Base-by-base conservation (phyloP, 352 stramenopile species). In the Globisporangium solare region DNA sequence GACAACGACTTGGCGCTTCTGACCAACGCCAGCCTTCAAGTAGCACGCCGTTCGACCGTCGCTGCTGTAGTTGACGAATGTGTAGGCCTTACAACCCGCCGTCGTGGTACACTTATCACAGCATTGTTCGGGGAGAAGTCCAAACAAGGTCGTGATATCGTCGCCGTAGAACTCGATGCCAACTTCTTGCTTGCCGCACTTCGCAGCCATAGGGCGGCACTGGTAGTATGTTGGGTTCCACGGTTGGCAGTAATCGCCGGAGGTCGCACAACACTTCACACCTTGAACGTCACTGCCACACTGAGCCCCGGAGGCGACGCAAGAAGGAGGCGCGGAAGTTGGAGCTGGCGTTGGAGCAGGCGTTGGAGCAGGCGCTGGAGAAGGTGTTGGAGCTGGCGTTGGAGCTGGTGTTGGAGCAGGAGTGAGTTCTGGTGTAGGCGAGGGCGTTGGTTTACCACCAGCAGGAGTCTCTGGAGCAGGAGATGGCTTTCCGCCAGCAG, bases 81-180 rank as follows among this genome's bases (percentile, higher is more conserved):
- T 64, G 51, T 67, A 67, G 3, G 60, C 54, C 35, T 27, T 22
- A 41, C 60, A 67, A 10, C 57, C 57, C 7, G 15, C 37, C 4
- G 55, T 62, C 17, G 35, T 21, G 20, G 21, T n/a, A 48, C 60
- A 67, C 6, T 56, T 48, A 37, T 57, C 50, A 40, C 60, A 67
- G 18, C 60, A 67, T 13, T 60, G 54, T 17, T 50, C 40, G 24
- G 55, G 54, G 15, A 64, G 37, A 47, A 59, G 20, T 21, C 40
- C 48, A 6, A 8, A 35, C 27, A 35, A 7, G 27, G 27, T 35
- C 27, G 27, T 35, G 27, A 68, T 13, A 40, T 68, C 58, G 20
- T 61, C 51, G 20, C 61, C 61, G 21, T 62, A 57, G 46, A 45
- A 66, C n/a, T 69, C 62, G 6, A 69, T 45, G 27, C 47, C 51